phyloP scores from a whole-genome alignment of 495 filamentous ascomycete species.

The Aspergillus hancockii region DNA sequence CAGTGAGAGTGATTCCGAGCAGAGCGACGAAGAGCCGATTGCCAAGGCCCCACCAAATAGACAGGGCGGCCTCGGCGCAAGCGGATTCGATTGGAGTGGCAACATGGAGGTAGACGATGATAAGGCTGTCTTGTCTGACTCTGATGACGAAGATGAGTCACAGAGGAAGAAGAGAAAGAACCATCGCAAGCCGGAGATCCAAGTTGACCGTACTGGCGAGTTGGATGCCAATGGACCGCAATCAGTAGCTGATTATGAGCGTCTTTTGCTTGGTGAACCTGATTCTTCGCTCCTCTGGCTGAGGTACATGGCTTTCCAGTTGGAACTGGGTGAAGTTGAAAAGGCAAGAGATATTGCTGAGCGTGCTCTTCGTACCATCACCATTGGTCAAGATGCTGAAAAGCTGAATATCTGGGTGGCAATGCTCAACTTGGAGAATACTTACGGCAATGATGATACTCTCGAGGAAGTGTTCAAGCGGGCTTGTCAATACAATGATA shows the following conservation, averaged over 20 bases:
- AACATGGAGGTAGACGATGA: conserved; percentile 51
- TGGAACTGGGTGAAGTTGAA: conserved; percentile 82
- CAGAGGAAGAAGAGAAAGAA: conserved; percentile 73
- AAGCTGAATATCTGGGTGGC: conserved; percentile 96
- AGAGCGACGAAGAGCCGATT: conserved; percentile 40
- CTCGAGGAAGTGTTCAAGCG: conserved; percentile 86
- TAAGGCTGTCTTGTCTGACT: conserved; percentile 40
- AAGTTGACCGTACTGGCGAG: conserved; percentile 84
- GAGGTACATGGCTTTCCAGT: conserved; percentile 94
- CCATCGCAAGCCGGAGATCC: conserved; percentile 73
- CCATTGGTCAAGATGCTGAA: conserved; percentile 81
- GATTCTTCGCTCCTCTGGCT: conserved; percentile 90
- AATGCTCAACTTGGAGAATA: conserved; percentile 88
- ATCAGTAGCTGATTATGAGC: conserved; percentile 86
- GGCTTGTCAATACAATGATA: conserved; percentile 91
- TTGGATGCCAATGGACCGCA: conserved; percentile 89
- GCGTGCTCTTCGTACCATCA: conserved; percentile 84
- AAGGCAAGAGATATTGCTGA: conserved; percentile 86
- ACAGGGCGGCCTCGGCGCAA: conserved; percentile 64
- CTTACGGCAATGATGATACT: conserved; percentile 83
- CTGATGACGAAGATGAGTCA: conserved; percentile 49
- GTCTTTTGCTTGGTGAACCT: conserved; percentile 86
- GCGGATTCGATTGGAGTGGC: conserved; percentile 88
- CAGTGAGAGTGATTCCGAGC: conserved; percentile 41
- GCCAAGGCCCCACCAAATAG: conserved; percentile 26